phyloP scores from a whole-genome alignment of 164 flowering plant species.

The Platanus orientalis region DNA sequence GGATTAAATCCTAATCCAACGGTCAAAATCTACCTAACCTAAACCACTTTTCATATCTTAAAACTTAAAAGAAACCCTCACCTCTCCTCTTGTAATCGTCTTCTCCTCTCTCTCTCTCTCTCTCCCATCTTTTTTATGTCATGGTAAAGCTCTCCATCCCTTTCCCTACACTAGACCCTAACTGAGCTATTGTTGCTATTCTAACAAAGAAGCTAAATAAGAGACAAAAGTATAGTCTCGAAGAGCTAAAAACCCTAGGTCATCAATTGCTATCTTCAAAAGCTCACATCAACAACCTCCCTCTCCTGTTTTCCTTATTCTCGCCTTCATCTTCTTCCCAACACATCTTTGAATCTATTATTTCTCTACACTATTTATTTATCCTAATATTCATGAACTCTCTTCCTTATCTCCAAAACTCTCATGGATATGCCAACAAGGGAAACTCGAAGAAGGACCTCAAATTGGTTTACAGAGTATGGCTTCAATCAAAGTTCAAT shows the following conservation, averaged over 20 bases:
- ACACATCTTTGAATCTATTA: constrained; percentile 57
- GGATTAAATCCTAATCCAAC: too few relatives aligned
- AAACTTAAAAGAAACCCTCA: too few relatives aligned
- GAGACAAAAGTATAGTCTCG: constrained; percentile 22
- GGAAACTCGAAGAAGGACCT: constrained; percentile 31
- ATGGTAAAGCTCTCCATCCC: too few relatives aligned
- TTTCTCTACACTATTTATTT: constrained; percentile 86
- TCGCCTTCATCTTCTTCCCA: constrained; percentile 50
- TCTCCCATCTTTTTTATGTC: too few relatives aligned
- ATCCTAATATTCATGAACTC: constrained; percentile 51
- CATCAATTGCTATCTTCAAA: constrained; percentile 64
- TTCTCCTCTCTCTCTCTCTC: too few relatives aligned
- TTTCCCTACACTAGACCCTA: too few relatives aligned
- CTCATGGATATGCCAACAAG: neutral
- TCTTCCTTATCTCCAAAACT: constrained; percentile 37
- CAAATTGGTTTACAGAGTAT: constrained; percentile 49
- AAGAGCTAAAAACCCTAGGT: constrained; percentile 62
- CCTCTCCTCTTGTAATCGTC: too few relatives aligned
- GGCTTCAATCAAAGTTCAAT: constrained; percentile 81
- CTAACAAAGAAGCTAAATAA: constrained; percentile 29
- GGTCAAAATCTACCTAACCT: too few relatives aligned
- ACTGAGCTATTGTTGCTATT: constrained; percentile 29
- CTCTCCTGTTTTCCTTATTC: constrained; percentile 54
- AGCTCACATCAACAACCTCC: constrained; percentile 79
- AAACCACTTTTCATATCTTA: too few relatives aligned